Conservation (phyloP, 768 basidiomycete genomes). For the Naematelia encephala region DNA sequence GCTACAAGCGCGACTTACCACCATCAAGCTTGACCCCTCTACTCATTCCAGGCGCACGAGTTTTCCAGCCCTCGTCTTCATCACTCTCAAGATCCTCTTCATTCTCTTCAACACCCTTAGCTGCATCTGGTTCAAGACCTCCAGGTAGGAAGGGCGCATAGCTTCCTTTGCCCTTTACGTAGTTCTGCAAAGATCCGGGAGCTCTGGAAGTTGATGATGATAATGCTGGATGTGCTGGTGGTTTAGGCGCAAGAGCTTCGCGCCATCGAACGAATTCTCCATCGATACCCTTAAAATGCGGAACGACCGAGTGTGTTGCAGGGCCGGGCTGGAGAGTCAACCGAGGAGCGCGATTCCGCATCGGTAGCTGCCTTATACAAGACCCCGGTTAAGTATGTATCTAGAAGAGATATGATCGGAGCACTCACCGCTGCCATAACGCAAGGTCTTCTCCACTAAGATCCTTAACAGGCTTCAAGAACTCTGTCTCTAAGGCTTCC, state of each 20-base stretch:
- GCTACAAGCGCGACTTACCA: conserved; percentile 17
- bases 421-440: conserved; percentile 76
- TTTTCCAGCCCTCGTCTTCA: conserved; percentile 55
- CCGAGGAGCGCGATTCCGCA: conserved; percentile 59
- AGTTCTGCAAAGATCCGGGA: conserved; percentile 71
- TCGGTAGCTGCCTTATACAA: conserved; percentile 55
- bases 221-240: conserved; percentile 59
- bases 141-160: conserved; percentile 94
- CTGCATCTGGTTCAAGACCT: conserved; percentile 67
- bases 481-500: conserved; percentile 66
- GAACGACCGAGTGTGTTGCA: conserved; percentile 44
- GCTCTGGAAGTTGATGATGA: conserved; percentile 82
- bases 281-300: conserved; percentile 39
- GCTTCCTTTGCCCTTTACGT: conserved; percentile 90
- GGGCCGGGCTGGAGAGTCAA: conserved; percentile 35
- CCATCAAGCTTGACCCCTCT: conserved; percentile 67
- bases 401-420: conserved; percentile 1
- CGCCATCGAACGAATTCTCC: conserved; percentile 55
- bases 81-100: conserved; percentile 50
- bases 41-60: conserved; percentile 75
- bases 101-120: conserved; percentile 32
- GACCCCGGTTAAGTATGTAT: conserved; percentile 2
- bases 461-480: conserved; percentile 66
- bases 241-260: conserved; percentile 54
- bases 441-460: conserved; percentile 72